Conservation (phyloP, 176 grass and related monocot species). For the Musa acuminata region DNA sequence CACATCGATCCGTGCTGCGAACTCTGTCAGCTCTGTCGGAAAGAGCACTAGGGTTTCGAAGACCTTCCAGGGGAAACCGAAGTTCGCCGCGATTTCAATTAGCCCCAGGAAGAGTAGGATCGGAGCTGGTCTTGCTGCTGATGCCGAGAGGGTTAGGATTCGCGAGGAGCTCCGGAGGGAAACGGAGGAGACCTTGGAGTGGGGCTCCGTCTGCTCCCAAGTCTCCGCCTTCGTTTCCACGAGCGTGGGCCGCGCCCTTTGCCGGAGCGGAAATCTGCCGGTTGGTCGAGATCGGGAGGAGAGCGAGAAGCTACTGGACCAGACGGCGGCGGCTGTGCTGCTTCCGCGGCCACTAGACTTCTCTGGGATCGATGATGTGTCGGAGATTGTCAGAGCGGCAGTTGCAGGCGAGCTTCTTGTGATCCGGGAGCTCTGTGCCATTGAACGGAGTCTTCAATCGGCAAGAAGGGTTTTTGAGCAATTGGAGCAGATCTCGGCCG, state of each 20-base stretch:
- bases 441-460: constrained; percentile 33
- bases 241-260: constrained; percentile 31
- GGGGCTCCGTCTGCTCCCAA: constrained; percentile 35
- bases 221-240: constrained; percentile 40
- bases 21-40: not conserved
- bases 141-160: not conserved
- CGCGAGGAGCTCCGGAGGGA: constrained; percentile 30
- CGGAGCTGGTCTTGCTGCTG: not conserved
- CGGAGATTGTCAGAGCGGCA: constrained; percentile 27
- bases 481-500: constrained; percentile 19
- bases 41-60: not conserved
- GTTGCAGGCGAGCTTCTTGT: constrained; percentile 30
- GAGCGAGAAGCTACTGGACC: constrained; percentile 54
- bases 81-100: not conserved
- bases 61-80: not conserved
- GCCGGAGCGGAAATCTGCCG: constrained; percentile 27
- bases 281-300: constrained; percentile 39
- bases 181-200: constrained; percentile 45
- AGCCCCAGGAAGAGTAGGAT: not conserved
- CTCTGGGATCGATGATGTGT: constrained; percentile 37
- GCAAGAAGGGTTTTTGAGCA: constrained; percentile 37
- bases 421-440: constrained; percentile 41
- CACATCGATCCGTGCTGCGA: not conserved
- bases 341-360: constrained; percentile 36
- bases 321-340: constrained; percentile 29